Evolutionary conservation across 306 rosid species (phyloP).

Genomic region (Cyamopsis tetragonoloba): DNA sequence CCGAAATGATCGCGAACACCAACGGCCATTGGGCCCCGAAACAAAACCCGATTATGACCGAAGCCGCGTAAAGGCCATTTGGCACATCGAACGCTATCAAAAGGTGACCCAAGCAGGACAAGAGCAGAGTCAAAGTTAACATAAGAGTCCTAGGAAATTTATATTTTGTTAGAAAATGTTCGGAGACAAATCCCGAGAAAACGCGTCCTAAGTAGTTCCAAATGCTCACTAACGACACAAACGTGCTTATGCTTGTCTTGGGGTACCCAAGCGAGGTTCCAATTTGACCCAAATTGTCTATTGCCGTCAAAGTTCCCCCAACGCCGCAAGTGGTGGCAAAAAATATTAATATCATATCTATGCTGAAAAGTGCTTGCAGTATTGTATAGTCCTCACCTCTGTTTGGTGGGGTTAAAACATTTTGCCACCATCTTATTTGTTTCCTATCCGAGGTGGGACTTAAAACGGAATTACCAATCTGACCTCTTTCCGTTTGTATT

Average conservation of each 20-base stretch:
- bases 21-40: slow-evolving; percentile 89
- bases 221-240: slow-evolving; percentile 55
- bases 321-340: slow-evolving; percentile 44
- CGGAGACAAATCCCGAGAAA: slow-evolving; percentile 49
- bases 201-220: slow-evolving; percentile 63
- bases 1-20: slow-evolving; percentile 74
- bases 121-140: slow-evolving; percentile 40
- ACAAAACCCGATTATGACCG: slow-evolving; percentile 59
- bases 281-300: slow-evolving; percentile 64
- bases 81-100: slow-evolving; percentile 49
- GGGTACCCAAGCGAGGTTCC: slow-evolving; percentile 50
- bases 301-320: slow-evolving; percentile 57
- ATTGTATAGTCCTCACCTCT: slow-evolving; percentile 70
- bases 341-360: slow-evolving; percentile 51
- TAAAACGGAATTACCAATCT: neutral
- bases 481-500: neutral
- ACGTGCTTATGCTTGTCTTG: slow-evolving; percentile 45
- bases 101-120: slow-evolving; percentile 48
- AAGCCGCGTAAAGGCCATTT: slow-evolving; percentile 49
- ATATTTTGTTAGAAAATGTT: slow-evolving; percentile 31
- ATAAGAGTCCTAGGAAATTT: slow-evolving; percentile 49
- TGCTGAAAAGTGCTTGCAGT: slow-evolving; percentile 59
- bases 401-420: slow-evolving; percentile 40
- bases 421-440: slow-evolving; percentile 43
- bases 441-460: neutral